Base-by-base conservation (phyloP, 2,329 filamentous ascomycete species). In the Podosphaera fusca region DNA sequence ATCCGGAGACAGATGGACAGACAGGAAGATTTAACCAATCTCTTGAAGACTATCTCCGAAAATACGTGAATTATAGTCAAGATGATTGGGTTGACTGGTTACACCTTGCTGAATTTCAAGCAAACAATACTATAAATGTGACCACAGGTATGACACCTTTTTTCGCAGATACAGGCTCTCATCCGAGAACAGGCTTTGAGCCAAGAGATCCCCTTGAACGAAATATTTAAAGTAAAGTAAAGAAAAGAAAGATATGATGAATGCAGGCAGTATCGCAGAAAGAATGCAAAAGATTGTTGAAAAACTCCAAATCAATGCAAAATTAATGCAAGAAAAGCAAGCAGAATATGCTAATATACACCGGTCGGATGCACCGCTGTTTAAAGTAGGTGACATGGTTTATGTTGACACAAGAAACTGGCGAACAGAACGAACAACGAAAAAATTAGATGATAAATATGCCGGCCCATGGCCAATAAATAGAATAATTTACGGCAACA, bases 1-100 rank as follows among this genome's bases (percentile, higher is more conserved):
- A 63, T 42, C 58, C 50, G 4, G 42, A 62, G 52, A 60, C 61
- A 4, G 59, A 63, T 51, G 53, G 61, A 1, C 54, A 60, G 12
- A 62, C 60, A 9, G 58, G 62, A 50, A 36, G 35, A 0, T 12
- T 55, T 2, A 63, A 63, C 31, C 38, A 53, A 30, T 57, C 50
- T 7, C 30, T 60, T 5, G 40, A 60, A 58, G 21, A 53, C 6
- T 59, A 59, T 31, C 36, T 62, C 9, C 55, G 58, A 0, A 8
- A 42, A 3, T 61, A 59, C 21, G 45, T 60, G 8, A 49, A 56
- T 53, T 62, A 59, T 34, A n/a, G 58, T 34, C 56, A 62, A 46
- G 55, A 61, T 29, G 52, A 63, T 38, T 62, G 51, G 57, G 42
- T 14, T 0, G 35, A 58, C 30, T 58, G 42, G 40, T 56, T 63